Evolutionary conservation across 768 basidiomycete genomes (phyloP), one percentile per base, ranked within the genome.

Genomic region (Lyophyllum semitale): DNA sequence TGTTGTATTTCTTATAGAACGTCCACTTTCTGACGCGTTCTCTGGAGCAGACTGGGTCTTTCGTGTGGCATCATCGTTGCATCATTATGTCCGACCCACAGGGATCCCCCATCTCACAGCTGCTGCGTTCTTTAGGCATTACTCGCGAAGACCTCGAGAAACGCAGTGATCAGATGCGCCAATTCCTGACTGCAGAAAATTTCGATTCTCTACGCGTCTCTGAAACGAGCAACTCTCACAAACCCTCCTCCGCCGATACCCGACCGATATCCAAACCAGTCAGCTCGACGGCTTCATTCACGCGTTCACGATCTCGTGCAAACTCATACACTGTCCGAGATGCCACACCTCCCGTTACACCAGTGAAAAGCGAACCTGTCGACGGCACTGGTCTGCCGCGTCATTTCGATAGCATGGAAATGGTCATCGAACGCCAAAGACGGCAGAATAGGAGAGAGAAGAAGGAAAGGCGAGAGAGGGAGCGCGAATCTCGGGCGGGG

Each of bases 141-240:
- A 90, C 91, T 60, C 82, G 88, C 69, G 84, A 89, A 64, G 90
- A 91, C 72, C 75, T 92, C 53, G 68, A 77, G 62, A 78, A 82
- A 66, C 87, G 83, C 66, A 89, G 85, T 63, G 80, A 87, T 73
- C 82, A 90, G 68, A 91, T 92, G 89, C 86, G 89, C 49, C 84
- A 84, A 62, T 91, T 89, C 74, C 77, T 90, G 61, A 85, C 82
- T 30, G 71, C 83, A 27, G 79, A 84, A 64, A 74, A 74, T 63
- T 66, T 72, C 49, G 67, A 68, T 53, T 68, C 79, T 70, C 70
- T 78, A 69, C 78, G 79, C 72, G 76, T 75, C 64, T 58, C 74
- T 61, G 71, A 72, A 54, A 68, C 67, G 59, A 71, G 73, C 62
- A 63, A 55, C 47, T 54, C 71, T 63, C 64, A 66, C 57, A 66